phyloP scores from a whole-genome alignment of 148 eudicot genomes.

The Oxyria digyna region DNA sequence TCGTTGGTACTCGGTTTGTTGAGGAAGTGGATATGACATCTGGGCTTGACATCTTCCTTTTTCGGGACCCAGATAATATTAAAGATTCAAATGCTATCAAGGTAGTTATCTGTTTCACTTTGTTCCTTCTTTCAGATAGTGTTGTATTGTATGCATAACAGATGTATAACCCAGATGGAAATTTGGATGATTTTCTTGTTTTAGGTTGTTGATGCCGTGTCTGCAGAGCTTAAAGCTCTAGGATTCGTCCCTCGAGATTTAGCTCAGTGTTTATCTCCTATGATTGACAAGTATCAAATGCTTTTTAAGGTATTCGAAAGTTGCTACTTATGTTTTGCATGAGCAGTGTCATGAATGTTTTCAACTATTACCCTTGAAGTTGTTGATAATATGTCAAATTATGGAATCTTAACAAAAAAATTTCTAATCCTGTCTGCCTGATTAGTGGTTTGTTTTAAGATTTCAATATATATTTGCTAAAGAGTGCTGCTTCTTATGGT shows the following conservation, averaged over 20 bases:
- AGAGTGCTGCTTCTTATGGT: background rate
- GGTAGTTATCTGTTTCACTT: slow-evolving; percentile 27
- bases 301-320: slow-evolving; percentile 42
- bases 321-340: background rate
- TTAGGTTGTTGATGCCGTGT: slow-evolving; percentile 59
- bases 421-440: background rate
- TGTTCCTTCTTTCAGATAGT: background rate
- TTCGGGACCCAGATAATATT: slow-evolving; percentile 50
- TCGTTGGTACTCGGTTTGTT: slow-evolving; percentile 69
- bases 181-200: slow-evolving; percentile 12
- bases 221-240: slow-evolving; percentile 28
- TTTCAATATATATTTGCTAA: background rate
- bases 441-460: background rate
- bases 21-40: slow-evolving; percentile 33
- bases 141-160: background rate
- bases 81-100: slow-evolving; percentile 86
- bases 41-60: slow-evolving; percentile 39
- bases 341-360: background rate
- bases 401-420: background rate
- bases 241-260: slow-evolving; percentile 73
- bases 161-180: slow-evolving; percentile 8
- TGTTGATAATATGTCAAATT: background rate
- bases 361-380: background rate
- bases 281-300: slow-evolving; percentile 57
- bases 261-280: slow-evolving; percentile 56